Conservation (phyloP, 2,329 filamentous ascomycete genomes). For the Exophiala phaeomuriformis region DNA sequence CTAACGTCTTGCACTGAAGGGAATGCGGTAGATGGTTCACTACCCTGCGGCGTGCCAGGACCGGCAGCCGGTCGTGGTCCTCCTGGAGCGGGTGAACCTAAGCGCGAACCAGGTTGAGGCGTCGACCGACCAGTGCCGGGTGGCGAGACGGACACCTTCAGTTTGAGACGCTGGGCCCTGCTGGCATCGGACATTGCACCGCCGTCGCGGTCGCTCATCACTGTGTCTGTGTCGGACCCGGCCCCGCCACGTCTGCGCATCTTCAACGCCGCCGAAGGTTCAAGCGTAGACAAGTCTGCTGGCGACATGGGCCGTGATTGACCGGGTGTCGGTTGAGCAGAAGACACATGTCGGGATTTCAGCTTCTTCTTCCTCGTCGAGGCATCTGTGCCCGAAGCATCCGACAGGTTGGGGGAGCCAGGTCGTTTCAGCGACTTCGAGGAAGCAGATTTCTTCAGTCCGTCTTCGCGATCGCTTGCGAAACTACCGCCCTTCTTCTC, state of each 20-base stretch:
- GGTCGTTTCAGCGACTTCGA: constrained; percentile 66
- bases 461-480: constrained; percentile 22
- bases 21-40: constrained; percentile 27
- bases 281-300: constrained; percentile 13
- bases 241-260: constrained; percentile 9
- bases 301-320: constrained; percentile 25
- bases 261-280: constrained; percentile 8
- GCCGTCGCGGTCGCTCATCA: constrained; percentile 18
- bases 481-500: constrained; percentile 46
- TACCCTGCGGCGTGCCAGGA: neutral
- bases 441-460: constrained; percentile 44
- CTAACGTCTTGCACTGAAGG: constrained; percentile 42
- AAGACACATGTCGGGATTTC: constrained; percentile 57
- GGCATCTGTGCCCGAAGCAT: constrained; percentile 87
- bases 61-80: constrained; percentile 1
- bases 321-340: constrained; percentile 44
- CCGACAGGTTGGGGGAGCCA: constrained; percentile 78
- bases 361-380: constrained; percentile 58
- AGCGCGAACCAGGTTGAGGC: constrained; percentile 48
- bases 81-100: constrained; percentile 49
- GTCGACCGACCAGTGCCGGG: constrained; percentile 19
- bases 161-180: constrained; percentile 17
- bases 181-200: constrained; percentile 24
- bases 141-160: constrained; percentile 29
- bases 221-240: constrained; percentile 24